Conservation (phyloP, 2,329 filamentous ascomycete species). For the Alternaria sp. region DNA sequence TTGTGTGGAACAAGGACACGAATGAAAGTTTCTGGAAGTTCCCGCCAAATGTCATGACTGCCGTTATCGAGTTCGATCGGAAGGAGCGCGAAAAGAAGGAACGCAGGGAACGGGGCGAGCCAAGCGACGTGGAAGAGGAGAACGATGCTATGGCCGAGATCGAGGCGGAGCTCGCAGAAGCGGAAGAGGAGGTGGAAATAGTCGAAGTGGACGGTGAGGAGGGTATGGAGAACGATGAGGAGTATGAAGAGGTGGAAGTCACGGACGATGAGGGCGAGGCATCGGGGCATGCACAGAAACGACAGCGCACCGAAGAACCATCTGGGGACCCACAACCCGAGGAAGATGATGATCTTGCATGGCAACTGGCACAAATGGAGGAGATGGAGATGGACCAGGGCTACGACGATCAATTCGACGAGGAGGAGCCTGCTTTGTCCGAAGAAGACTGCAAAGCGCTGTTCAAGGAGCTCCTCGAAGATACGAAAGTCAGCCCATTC, state of each 20-base stretch:
- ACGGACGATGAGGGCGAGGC: conserved; percentile 62
- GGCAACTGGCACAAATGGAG: conserved; percentile 88
- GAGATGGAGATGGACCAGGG: conserved; percentile 74
- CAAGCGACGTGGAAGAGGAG: conserved; percentile 40
- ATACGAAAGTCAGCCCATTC: conserved; percentile 83
- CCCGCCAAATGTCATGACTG: conserved; percentile 82
- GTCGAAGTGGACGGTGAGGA: conserved; percentile 47
- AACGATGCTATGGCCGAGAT: conserved; percentile 42
- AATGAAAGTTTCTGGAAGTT: conserved; percentile 95
- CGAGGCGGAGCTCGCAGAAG: conserved; percentile 38
- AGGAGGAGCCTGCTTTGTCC: conserved; percentile 71
- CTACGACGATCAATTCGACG: conserved; percentile 76
- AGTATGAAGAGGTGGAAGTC: conserved; percentile 80
- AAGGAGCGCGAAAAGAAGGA: conserved; percentile 74
- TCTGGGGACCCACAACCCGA: conserved; percentile 65
- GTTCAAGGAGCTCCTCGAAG: conserved; percentile 86
- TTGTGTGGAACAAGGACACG: conserved; percentile 86
- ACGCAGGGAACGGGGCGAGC: conserved; percentile 55
- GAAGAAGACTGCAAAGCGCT: conserved; percentile 77
- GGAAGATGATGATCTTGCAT: conserved; percentile 92
- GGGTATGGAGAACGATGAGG: conserved; percentile 65
- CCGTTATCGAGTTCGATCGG: conserved; percentile 69
- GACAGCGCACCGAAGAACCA: conserved; percentile 54
- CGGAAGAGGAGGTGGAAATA: conserved; percentile 40
- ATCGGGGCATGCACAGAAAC: conserved; percentile 54